Base-by-base conservation (phyloP, 2,329 filamentous ascomycete species). In the Fusarium hainanense region DNA sequence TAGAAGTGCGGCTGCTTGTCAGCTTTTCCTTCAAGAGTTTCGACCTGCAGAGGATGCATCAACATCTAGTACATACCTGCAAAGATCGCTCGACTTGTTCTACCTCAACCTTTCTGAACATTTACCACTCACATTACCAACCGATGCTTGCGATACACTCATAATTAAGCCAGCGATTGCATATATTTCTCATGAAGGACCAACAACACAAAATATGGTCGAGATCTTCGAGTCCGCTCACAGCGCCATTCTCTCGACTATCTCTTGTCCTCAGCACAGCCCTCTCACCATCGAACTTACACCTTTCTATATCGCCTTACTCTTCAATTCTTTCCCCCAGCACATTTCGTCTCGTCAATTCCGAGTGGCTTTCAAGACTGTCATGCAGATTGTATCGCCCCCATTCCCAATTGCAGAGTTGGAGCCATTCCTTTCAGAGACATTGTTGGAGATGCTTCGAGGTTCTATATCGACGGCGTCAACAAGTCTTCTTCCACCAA, bases 21-120 rank as follows among this genome's bases (percentile, higher is more conserved):
- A 90, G 64, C 83, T 86, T 21, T 93, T 97, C 72, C 81, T 97
- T 25, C 83, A 84, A 65, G 85, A 87, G 21, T 90, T 91, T 51
- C 85, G 86, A 6, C 81, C 82, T 2, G 69, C 76, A 27, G 73
- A 80, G 64, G 60, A 88, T 20, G 7, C 61, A n/a, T 9, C 69
- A 7, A 42, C 71, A 11, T 75, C 73, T 5, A 65, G 69, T 10
- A 76, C 70, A 27, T 76, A 76, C 54, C 82, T 93, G 3, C 88
- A 93, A 71, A 86, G 92, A 60, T 90, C 87, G 20, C 82, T 95
- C n/a, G 92, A 96, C 76, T 86, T 97, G 18, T 97, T 93, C 82
- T 97, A 97, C 80, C 87, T 98, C 67, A 96, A 97, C 76, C 88
- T 91, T 0, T 90, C 92, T 4, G 94, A 97, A 77, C 93, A 97